These are phyloP conservation scores for Penicillium goetzii DNA, from an alignment of 495 filamentous ascomycete genomes.

Conservation along the genomic window DNA sequence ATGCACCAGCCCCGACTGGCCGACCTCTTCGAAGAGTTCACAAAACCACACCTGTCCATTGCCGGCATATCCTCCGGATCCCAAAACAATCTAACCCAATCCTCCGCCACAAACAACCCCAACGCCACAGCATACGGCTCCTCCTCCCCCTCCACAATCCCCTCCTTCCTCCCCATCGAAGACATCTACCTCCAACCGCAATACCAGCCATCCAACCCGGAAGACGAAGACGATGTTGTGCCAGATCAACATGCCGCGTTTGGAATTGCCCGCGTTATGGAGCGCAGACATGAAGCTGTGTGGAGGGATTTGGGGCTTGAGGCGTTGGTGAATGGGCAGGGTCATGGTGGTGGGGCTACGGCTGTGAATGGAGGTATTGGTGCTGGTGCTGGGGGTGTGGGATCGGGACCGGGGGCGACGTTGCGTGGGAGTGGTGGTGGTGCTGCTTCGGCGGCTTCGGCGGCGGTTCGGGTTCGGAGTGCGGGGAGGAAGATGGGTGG, in stretches of 20 bases:
- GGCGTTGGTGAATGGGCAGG: constrained; percentile 61
- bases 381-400: constrained; percentile 18
- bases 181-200: constrained; percentile 90
- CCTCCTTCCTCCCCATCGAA: constrained; percentile 55
- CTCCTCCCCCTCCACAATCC: constrained; percentile 39
- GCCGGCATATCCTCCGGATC: constrained; percentile 31
- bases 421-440: constrained; percentile 31
- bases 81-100: constrained; percentile 19
- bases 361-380: constrained; percentile 19
- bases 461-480: constrained; percentile 28
- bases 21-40: constrained; percentile 90
- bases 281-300: constrained; percentile 62
- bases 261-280: constrained; percentile 84
- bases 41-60: constrained; percentile 44
- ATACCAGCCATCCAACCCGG: constrained; percentile 90
- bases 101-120: constrained; percentile 26
- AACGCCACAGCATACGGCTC: constrained; percentile 41
- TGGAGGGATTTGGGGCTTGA: constrained; percentile 88
- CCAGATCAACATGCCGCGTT: constrained; percentile 98
- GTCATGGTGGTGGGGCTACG: constrained; percentile 25
- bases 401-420: constrained; percentile 60
- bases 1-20: constrained; percentile 77
- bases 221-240: constrained; percentile 97
- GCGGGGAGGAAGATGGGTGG: constrained; percentile 46
- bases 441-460: constrained; percentile 25